phyloP scores from a whole-genome alignment of 768 basidiomycete genomes.

The Agrocybe chaxingu region DNA sequence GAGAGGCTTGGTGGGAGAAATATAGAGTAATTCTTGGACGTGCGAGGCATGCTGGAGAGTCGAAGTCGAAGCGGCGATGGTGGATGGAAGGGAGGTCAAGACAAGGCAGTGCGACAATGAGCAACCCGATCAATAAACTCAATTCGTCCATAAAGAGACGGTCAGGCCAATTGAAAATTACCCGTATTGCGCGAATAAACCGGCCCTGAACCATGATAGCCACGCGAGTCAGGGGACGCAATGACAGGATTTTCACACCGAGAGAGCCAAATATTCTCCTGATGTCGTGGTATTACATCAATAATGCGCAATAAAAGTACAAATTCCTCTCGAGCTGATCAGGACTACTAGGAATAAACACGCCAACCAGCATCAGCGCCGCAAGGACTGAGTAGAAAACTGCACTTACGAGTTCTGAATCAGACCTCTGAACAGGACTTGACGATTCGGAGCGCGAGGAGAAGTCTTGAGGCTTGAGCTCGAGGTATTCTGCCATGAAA shows the following conservation, averaged over 20 bases:
- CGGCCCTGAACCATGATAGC: conserved; percentile 24
- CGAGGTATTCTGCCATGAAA: conserved; percentile 88
- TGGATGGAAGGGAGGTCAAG: conserved; percentile 5
- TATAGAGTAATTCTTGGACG: conserved; percentile 54
- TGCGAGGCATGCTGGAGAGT: conserved; percentile 34
- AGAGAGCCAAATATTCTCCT: no score
- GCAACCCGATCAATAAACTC: conserved; percentile 11
- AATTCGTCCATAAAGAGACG: conserved; percentile 12
- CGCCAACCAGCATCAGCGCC: neutral
- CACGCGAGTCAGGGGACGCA: no score
- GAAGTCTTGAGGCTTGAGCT: conserved; percentile 50
- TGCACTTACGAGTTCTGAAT: conserved; percentile 43
- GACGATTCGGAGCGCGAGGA: conserved; percentile 23
- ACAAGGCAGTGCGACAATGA: conserved; percentile 18
- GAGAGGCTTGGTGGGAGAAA: conserved; percentile 63
- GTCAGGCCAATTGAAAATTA: conserved; percentile 19
- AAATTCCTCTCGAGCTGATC: neutral
- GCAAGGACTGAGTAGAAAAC: neutral
- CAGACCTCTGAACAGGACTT: conserved; percentile 29
- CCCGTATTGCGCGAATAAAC: conserved; percentile 26
- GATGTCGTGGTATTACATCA: no score
- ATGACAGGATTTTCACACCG: no score
- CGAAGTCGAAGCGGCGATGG: conserved; percentile 2
- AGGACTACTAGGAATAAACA: conserved; percentile 14
- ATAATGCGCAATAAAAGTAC: no score